Percentiles rank a stretch among this genome's conserved stretches.
Conservation (phyloP, 139 green algal genomes). For the Edaphochlamys debaryana region DNA sequence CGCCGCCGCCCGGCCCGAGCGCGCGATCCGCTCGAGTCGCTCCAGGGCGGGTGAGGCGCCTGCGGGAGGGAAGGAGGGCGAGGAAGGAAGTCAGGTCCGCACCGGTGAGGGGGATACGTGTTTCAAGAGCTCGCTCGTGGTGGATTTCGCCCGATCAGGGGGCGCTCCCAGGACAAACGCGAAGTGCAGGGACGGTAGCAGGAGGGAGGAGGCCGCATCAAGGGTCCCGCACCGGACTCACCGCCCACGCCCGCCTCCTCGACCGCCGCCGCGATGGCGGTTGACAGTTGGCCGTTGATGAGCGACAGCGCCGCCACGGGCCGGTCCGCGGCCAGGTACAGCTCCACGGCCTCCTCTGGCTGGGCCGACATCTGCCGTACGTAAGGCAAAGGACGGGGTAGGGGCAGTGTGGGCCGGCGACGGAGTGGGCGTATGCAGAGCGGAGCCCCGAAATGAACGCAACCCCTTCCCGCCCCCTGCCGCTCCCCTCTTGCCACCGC, state of each 20-base stretch:
- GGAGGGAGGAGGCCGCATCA: no score
- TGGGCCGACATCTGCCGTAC: slow-evolving; percentile 60
- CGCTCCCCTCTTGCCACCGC: no score
- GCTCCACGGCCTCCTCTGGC: slow-evolving; percentile 81
- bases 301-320: slow-evolving; percentile 72
- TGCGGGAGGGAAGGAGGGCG: neutral
- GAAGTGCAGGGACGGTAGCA: no score
- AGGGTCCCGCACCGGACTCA: no score
- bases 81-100: neutral
- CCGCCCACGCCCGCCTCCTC: no score
- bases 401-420: neutral
- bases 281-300: slow-evolving; percentile 73
- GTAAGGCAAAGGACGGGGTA: neutral
- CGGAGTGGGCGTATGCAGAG: no score
- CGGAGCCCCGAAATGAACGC: no score
- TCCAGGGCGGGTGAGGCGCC: slow-evolving; percentile 6
- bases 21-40: slow-evolving; percentile 30
- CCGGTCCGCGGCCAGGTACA: slow-evolving; percentile 83
- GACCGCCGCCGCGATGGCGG: slow-evolving; percentile 41
- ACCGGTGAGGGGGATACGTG: no score
- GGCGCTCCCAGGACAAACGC: no score
- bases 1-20: slow-evolving; percentile 12
- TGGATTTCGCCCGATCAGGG: no score
- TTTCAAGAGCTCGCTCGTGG: no score
- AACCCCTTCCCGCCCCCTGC: no score